Base-by-base conservation (phyloP, 129 eudicot genomes). In the Dittrichia graveolens region DNA sequence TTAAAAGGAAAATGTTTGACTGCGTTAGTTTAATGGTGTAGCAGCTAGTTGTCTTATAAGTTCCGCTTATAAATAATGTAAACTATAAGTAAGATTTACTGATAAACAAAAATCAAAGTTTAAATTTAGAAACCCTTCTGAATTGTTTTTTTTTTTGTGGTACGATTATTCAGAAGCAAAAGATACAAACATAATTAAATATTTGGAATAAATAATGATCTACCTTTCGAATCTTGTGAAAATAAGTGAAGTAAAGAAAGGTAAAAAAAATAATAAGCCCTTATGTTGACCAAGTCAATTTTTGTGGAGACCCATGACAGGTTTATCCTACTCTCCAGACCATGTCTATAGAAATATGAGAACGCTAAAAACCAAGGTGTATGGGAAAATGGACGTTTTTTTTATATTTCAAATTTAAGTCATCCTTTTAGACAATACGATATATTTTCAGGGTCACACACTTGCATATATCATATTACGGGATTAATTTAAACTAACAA, bases 221-320 rank as follows among this genome's bases (percentile, higher is more conserved):
- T 67, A 48, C 35, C 53, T 66, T 75, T 75, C 18, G 63, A 69
- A 69, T 77, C 47, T 77, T 61, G 45, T 48, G 76, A 78, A 16
- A 61, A 78, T 37, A 57, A 66, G 74, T 55, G 67, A 75, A 73
- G 78, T 61, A 61, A 48, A 71, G 44, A 57, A 72, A 75, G 73
- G 67, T 75, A 65, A 70, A 53, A 57, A 57, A 61, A n/a, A 58
- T 61, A 11, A 70, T 41, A 62, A 44, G 40, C 61, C 75, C 45
- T 39, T 46, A 61, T 58, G 75, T 68, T 76, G 80, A 76, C 80
- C 62, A 42, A 19, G 69, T 67, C 74, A 76, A 67, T 56, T 76
- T 67, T 76, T 67, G 75, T 69, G 80, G 69, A 76, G 80, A 76
- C 75, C 82, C 77, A 78, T 78, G 77, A 71, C 53, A 61, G 61